Percentiles rank a stretch among this genome's conserved stretches.
Conservation (phyloP, 1,284 basidiomycete genomes). For the Apiotrichum sp. region DNA sequence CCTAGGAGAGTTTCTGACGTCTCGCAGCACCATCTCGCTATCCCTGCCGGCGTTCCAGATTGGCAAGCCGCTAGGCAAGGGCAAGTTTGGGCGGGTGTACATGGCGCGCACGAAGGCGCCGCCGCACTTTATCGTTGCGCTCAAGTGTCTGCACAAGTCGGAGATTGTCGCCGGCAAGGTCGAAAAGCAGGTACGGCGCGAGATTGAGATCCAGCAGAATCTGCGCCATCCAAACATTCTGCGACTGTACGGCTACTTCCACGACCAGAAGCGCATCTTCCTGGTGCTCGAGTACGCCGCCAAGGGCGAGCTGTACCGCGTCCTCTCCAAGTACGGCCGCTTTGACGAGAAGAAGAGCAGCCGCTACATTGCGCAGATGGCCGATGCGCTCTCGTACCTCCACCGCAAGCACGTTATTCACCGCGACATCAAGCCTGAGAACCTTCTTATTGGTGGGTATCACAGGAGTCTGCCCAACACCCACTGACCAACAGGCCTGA, state of each 20-base stretch:
- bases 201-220: constrained; percentile 99
- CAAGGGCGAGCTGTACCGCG: constrained; percentile 93
- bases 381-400: constrained; percentile 87
- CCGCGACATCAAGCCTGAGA: constrained; percentile 98
- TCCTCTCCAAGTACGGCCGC: constrained; percentile 73
- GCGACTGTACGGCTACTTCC: constrained; percentile 92
- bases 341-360: constrained; percentile 84
- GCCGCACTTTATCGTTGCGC: constrained; percentile 87
- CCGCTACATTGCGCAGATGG: constrained; percentile 93
- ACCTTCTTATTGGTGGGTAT: constrained; percentile 69
- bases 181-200: constrained; percentile 92
- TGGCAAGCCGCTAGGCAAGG: constrained; percentile 91
- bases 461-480: not conserved
- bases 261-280: constrained; percentile 96
- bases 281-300: constrained; percentile 95
- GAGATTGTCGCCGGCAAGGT: constrained; percentile 84
- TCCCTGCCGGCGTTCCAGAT: constrained; percentile 83
- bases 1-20: not conserved
- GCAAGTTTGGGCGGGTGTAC: constrained; percentile 98
- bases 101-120: constrained; percentile 88
- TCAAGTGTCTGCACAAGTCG: constrained; percentile 96
- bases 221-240: constrained; percentile 92
- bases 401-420: constrained; percentile 98
- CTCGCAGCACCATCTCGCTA: constrained; percentile 48
- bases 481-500: constrained; percentile 52